Conservation (phyloP, 257 asterid species). For the Fraxinus quadrangulata region DNA sequence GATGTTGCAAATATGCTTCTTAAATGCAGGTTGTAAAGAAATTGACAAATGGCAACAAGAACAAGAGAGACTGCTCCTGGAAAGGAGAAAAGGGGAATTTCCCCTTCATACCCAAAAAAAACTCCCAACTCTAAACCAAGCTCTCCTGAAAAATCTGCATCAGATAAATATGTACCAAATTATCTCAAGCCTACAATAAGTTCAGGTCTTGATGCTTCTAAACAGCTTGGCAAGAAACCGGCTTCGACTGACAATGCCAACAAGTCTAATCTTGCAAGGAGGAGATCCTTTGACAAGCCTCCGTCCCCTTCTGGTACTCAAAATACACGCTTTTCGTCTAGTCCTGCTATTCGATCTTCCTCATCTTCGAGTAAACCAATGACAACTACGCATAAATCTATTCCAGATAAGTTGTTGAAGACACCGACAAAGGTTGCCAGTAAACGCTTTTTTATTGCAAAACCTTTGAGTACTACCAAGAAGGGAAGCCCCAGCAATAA, state of each 20-base stretch:
- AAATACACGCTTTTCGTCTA: conserved; percentile 45
- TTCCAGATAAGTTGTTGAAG: conserved; percentile 36
- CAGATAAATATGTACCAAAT: conserved; percentile 42
- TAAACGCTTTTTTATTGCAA: conserved; percentile 35
- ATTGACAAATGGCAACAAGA: conserved; percentile 55
- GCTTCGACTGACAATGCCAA: conserved; percentile 17
- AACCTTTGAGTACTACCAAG: conserved; percentile 31
- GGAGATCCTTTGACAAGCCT: conserved; percentile 67
- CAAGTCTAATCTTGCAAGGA: conserved; percentile 34
- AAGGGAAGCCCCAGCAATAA: conserved; percentile 25
- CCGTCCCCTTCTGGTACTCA: conserved; percentile 39
- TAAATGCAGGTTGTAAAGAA: conserved; percentile 30
- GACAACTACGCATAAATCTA: conserved; percentile 28
- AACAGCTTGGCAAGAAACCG: conserved; percentile 39
- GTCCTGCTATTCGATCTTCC: conserved; percentile 37
- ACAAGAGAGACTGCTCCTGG: conserved; percentile 38
- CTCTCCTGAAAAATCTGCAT: conserved; percentile 31
- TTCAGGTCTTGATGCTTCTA: conserved; percentile 31
- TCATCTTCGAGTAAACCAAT: conserved; percentile 34
- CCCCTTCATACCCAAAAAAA: conserved; percentile 38
- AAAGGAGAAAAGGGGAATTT: conserved; percentile 58
- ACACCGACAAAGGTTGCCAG: conserved; percentile 35
- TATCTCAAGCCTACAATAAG: conserved; percentile 55
- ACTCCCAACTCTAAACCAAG: conserved; percentile 29
- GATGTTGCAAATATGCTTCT: neutral